Base-by-base conservation (phyloP, 257 asterid species). In the Solanum acaule region DNA sequence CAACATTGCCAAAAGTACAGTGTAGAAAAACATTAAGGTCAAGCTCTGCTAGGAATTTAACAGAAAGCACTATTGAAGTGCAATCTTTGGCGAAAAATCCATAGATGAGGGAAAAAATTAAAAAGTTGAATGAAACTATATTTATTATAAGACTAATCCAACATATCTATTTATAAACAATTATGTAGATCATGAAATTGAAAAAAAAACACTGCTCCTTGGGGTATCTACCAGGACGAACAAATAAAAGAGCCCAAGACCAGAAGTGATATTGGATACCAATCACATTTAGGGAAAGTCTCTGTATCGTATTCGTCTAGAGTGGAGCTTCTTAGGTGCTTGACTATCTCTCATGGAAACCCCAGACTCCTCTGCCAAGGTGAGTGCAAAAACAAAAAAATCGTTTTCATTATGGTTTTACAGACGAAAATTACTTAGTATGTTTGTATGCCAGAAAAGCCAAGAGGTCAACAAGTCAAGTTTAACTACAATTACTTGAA, bases 401-500 rank as follows among this genome's bases (percentile, higher is more conserved):
- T 59, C 35, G 3, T 44, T 86, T 23, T 44, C 52, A 33, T 71
- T 46, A 44, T 46, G 84, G 73, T 31, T 63, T 86, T 72, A 31
- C 52, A 12, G 52, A 33, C 22, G 16, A 72, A 76, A 72, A 72
- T 71, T 44, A 68, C 63, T 40, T 14, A n/a, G n/a, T n/a, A n/a
- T 25, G 8, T 85, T 76, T 11, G 35, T 77, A 77, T 85, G 25
- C 27, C 68, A 8, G 44, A 88, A 72, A 85, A 61, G 83, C 86
- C 88, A 35, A 83, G 49, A 42, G 83, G 56, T 88, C 63, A 88
- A 76, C 86, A 76, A 6, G 87, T 40, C 73, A 65, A 85, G 83
- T 88, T 88, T 76, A 83, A 38, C 86, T 56, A 49, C 79, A 84
- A 73, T 71, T 40, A 88, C 88, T 73, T 88, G 81, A 84, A 84